Evolutionary conservation across 2,329 filamentous ascomycete species (phyloP), one percentile per base, ranked within the genome.

Genomic region (Aspergillus jensenii): DNA sequence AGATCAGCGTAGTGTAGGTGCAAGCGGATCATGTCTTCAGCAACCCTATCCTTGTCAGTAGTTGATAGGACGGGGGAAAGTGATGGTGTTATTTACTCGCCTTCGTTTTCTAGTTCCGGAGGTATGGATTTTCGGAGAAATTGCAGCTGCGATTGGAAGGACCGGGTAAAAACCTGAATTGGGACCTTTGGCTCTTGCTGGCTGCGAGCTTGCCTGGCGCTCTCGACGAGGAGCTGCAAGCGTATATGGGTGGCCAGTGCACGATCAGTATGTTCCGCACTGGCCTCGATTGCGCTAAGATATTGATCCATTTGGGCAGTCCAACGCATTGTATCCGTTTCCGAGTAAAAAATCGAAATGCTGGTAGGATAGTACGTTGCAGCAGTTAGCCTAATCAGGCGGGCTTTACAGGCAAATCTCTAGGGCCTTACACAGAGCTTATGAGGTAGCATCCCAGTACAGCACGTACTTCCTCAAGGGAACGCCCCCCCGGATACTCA

Each of bases 1-100:
- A 55, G 37, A 6, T 55, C 33, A 2, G 33, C 35, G 15, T 54
- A 55, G n/a, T 49, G 43, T 14, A 55, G 8, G 5, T 55, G 52
- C 14, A 23, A 5, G 21, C 27, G 44, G 23, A 55, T 31, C 7
- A 23, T 7, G 11, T 48, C 52, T 43, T 23, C 15, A 5, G 33
- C 27, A 27, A 6, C 21, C 27, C 27, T 31, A 31, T 31, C 27
- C 27, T 11, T 31, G 27, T 31, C 3, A 31, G 27, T 11, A 11
- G 27, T 4, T 31, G 27, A 31, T 31, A 31, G 8, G 27, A 27
- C 21, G 27, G 8, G 3, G 9, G 27, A 4, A 11, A 33, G 1
- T 15, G 17, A 31, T 4, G 12, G 9, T 19, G 8, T 15, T 3
- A 1, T 14, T 6, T 9, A 45, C 19, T 27, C 15, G 25, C 35